phyloP scores from a whole-genome alignment of 2,329 filamentous ascomycete genomes.

The Davidsoniella australis region DNA sequence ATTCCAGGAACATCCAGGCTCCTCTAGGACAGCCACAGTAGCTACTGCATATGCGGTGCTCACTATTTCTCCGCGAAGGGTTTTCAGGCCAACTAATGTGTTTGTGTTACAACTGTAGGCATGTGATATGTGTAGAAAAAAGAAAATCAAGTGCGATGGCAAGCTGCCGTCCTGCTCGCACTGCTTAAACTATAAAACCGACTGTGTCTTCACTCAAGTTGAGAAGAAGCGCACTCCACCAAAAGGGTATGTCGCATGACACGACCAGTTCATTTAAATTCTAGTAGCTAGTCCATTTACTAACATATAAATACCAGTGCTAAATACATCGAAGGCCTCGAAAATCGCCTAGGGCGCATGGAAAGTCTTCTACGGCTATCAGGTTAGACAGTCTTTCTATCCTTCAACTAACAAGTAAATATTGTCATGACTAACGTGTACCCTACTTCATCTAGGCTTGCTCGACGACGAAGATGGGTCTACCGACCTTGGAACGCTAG shows the following conservation, averaged over 20 bases:
- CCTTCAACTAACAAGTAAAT: neutral
- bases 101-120: conserved; percentile 35
- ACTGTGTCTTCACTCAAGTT: conserved; percentile 92
- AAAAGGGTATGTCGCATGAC: conserved; percentile 53
- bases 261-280: neutral
- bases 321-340: conserved; percentile 93
- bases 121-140: conserved; percentile 92
- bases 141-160: conserved; percentile 95
- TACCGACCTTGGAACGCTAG: conserved; percentile 74
- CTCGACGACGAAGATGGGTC: conserved; percentile 69
- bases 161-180: conserved; percentile 90
- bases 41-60: too few species aligned
- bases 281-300: neutral
- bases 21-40: too few species aligned
- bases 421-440: too few species aligned
- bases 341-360: conserved; percentile 91
- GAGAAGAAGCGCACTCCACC: conserved; percentile 97
- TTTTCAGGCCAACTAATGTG: too few species aligned
- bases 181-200: conserved; percentile 94
- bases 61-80: too few species aligned
- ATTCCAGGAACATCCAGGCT: too few species aligned
- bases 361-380: conserved; percentile 78
- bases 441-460: conserved; percentile 33
- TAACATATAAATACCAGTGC: conserved; percentile 36
- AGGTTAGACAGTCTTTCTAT: conserved; percentile 25